Percentiles rank a stretch among this genome's conserved stretches.
These are phyloP conservation scores for Chaetomium globosum DNA, from an alignment of 2,329 filamentous ascomycete species.

Conservation along the genomic window DNA sequence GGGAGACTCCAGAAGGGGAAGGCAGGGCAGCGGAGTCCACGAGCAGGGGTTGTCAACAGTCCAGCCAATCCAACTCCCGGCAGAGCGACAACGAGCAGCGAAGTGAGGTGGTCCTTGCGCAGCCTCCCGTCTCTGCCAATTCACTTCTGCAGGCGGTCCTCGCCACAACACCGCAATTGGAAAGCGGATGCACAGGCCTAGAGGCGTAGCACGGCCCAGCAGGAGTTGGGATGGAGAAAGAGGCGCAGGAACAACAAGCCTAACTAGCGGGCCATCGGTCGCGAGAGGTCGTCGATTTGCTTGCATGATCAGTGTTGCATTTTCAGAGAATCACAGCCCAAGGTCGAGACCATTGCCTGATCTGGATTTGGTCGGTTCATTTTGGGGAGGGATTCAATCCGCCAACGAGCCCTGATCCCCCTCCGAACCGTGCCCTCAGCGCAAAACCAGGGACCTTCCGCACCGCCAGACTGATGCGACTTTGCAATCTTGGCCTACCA, in stretches of 20 bases:
- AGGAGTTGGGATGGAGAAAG: background rate
- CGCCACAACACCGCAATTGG: conserved; percentile 19
- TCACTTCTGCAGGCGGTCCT: conserved; percentile 9
- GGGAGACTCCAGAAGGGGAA: conserved; percentile 31
- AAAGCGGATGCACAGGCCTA: conserved; percentile 9
- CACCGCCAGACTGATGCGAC: conserved; percentile 17
- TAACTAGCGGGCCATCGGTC: background rate
- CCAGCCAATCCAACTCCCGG: conserved; percentile 28
- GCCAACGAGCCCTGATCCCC: background rate
- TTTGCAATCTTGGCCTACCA: conserved; percentile 23
- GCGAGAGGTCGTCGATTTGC: background rate
- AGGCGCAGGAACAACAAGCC: background rate
- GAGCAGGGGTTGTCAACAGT: conserved; percentile 25
- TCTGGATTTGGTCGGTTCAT: background rate
- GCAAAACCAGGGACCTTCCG: background rate
- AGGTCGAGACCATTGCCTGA: conserved; percentile 2
- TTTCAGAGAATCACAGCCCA: background rate
- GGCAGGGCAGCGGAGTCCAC: conserved; percentile 28
- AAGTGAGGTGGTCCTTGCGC: conserved; percentile 26
- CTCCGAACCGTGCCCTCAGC: background rate
- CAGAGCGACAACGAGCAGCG: conserved; percentile 19
- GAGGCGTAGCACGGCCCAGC: conserved; percentile 13
- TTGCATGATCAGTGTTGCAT: background rate
- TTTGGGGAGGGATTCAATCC: background rate
- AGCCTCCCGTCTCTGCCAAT: conserved; percentile 16